Evolutionary conservation across 768 basidiomycete species (phyloP).

Genomic region (Suillus tomentosus): DNA sequence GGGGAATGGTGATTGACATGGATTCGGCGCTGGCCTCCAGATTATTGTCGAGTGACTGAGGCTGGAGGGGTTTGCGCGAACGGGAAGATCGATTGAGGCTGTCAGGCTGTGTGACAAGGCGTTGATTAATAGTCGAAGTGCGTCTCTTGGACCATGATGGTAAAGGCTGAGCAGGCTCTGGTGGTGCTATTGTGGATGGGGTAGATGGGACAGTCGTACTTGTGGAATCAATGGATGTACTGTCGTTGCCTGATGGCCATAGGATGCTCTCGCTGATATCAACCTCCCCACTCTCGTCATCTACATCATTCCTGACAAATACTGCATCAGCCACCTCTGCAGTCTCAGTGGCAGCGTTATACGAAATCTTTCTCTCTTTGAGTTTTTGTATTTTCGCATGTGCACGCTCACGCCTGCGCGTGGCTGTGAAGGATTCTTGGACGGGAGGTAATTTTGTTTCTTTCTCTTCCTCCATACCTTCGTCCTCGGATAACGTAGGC

Average conservation of each 20-base stretch:
- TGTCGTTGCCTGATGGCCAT: constrained; percentile 19
- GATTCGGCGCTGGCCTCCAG: constrained; percentile 17
- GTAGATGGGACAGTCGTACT: constrained; percentile 9
- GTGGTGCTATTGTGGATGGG: constrained; percentile 6
- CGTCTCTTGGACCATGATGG: constrained; percentile 1
- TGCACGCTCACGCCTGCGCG: constrained; percentile 43
- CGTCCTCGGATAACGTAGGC: constrained; percentile 37
- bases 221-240: constrained; percentile 9
- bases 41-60: constrained; percentile 17
- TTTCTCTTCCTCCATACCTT: constrained; percentile 20
- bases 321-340: constrained; percentile 41
- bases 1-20: constrained; percentile 15
- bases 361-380: constrained; percentile 51
- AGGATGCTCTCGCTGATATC: constrained; percentile 46
- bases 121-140: background rate
- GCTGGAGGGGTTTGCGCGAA: constrained; percentile 34
- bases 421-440: constrained; percentile 21
- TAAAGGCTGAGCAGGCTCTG: constrained; percentile 4
- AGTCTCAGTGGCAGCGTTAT: constrained; percentile 34
- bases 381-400: constrained; percentile 56
- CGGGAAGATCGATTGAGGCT: constrained; percentile 21
- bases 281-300: constrained; percentile 63
- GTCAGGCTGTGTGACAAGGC: constrained; percentile 15
- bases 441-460: constrained; percentile 10
- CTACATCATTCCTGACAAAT: constrained; percentile 56